Base-by-base conservation (phyloP, 2,329 filamentous ascomycete species). In the Trichoderma arundinaceum region DNA sequence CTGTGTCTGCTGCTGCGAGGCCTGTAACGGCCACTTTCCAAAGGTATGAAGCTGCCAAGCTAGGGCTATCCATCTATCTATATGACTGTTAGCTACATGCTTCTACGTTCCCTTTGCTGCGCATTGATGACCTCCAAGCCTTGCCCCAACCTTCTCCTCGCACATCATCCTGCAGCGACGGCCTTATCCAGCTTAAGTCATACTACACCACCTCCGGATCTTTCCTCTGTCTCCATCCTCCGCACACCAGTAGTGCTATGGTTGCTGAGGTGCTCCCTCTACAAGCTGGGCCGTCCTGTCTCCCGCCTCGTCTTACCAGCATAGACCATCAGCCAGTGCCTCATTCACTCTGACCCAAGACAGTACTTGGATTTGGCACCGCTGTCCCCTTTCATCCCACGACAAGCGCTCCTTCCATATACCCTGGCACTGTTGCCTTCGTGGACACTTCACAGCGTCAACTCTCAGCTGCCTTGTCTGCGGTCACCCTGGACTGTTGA, bases 1-100 rank as follows among this genome's bases (percentile, higher is more conserved):
- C 52, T 58, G 51, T 49, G 19, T 64, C 62, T 33, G n/a, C 48
- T 68, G 68, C 73, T 43, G 66, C 71, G 72, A 70, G 67, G 59
- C 65, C 68, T 67, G 68, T 71, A 68, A 68, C 62, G 52, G 35
- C 46, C 46, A 46, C 69, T 66, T 64, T 70, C 65, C 68, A 70
- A 70, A 73, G 72, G 72, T 73, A 70, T 63, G 60, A 63, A 52
- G 15, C 41, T 28, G 10, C 35, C 35, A 38, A 39, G 44, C 56
- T 28, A 43, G 33, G 4, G 35, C 39, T 43, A 15, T 22, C 17
- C 19, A 33, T 41, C 33, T 13, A n/a, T 41, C 8, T 38, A 57
- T 28, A 17, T 6, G 17, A 12, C 41, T 28, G 19, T 28, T 49
- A 49, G 52, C 52, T 22, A 12, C 9, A 19, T 54, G 28, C 60